Conservation (phyloP, 108 stramenopile genomes). For the Cyclotella distinguenda region DNA sequence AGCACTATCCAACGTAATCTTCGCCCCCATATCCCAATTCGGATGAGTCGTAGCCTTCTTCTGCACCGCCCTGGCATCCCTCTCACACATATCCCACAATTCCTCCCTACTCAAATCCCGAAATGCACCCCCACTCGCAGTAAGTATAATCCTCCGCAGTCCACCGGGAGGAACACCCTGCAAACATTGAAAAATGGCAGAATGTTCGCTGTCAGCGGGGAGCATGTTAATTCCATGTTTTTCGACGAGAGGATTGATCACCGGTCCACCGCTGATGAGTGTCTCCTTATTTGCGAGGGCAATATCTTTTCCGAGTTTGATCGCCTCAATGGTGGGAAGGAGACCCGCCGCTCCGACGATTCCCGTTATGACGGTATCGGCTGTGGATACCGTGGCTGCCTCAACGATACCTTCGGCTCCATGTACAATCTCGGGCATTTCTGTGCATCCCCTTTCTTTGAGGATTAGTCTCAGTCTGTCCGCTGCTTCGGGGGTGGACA, state of each 20-base stretch:
- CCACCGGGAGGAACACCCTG: conserved; percentile 93
- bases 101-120: conserved; percentile 93
- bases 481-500: conserved; percentile 72
- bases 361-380: conserved; percentile 93
- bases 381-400: conserved; percentile 70
- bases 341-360: conserved; percentile 96
- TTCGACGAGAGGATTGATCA: conserved; percentile 91
- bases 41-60: conserved; percentile 97
- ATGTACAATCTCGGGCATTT: conserved; percentile 76
- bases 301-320: conserved; percentile 93
- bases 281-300: conserved; percentile 98
- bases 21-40: conserved; percentile 94
- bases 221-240: conserved; percentile 95
- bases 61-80: conserved; percentile 80
- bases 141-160: conserved; percentile 88
- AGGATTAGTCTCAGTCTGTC: conserved; percentile 52
- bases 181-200: conserved; percentile 95
- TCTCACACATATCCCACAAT: conserved; percentile 78
- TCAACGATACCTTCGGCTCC: conserved; percentile 86
- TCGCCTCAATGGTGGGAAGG: conserved; percentile 92
- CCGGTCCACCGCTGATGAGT: conserved; percentile 94
- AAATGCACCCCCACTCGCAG: conserved; percentile 96
- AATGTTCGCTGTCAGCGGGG: conserved; percentile 94
- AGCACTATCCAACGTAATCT: conserved; percentile 95
- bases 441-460: conserved; percentile 44